phyloP scores from a whole-genome alignment of 140 eudicot species.

The Bidens hawaiensis region DNA sequence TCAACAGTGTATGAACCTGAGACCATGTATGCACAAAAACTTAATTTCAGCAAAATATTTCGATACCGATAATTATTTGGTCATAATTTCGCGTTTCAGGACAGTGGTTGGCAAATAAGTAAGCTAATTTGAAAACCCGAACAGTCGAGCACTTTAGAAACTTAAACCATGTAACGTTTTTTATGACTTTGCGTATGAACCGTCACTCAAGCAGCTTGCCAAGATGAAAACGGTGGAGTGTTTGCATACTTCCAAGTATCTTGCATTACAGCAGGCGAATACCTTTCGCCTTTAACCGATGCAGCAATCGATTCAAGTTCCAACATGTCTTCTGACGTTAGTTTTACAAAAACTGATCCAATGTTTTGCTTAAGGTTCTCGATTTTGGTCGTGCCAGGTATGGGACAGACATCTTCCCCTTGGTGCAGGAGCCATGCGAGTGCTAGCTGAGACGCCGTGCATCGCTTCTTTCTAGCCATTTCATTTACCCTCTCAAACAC shows the following conservation, averaged over 20 bases:
- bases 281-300: slow-evolving; percentile 25
- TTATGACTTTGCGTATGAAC: no score
- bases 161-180: no score
- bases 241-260: slow-evolving; percentile 25
- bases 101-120: neutral
- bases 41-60: neutral
- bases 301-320: slow-evolving; percentile 26
- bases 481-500: slow-evolving; percentile 18
- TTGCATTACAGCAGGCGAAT: slow-evolving; percentile 22
- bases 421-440: slow-evolving; percentile 30
- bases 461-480: slow-evolving; percentile 23
- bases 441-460: slow-evolving; percentile 28
- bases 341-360: slow-evolving; percentile 21
- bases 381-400: slow-evolving; percentile 30
- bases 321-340: slow-evolving; percentile 19
- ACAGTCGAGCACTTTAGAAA: neutral
- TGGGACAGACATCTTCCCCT: slow-evolving; percentile 29
- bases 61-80: neutral
- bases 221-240: slow-evolving; percentile 28
- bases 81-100: no score
- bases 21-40: no score
- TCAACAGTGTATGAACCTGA: no score
- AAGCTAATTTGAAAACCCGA: neutral
- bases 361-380: slow-evolving; percentile 22
- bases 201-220: slow-evolving; percentile 5